phyloP scores from a whole-genome alignment of 2,329 filamentous ascomycete genomes.

The Neobulgaria alba region DNA sequence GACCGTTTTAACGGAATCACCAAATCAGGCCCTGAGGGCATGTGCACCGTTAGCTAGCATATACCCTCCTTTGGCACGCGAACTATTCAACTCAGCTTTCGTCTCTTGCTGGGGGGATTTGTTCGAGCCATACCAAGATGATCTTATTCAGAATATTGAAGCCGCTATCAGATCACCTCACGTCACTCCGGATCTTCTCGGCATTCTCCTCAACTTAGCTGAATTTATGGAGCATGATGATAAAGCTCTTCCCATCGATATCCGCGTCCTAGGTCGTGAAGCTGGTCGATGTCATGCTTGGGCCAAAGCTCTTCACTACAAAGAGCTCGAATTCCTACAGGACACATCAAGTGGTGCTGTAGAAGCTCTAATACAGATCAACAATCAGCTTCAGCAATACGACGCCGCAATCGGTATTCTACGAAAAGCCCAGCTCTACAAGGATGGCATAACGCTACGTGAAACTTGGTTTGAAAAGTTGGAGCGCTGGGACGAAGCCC shows the following conservation, averaged over 20 bases:
- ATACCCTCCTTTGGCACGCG: conserved; percentile 83
- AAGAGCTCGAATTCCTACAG: conserved; percentile 95
- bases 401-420: conserved; percentile 98
- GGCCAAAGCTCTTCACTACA: conserved; percentile 96
- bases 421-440: conserved; percentile 89
- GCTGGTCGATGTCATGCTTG: conserved; percentile 96
- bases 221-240: conserved; percentile 99
- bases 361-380: conserved; percentile 96
- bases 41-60: conserved; percentile 87
- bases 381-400: conserved; percentile 97
- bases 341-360: conserved; percentile 94
- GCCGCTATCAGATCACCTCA: conserved; percentile 91
- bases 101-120: conserved; percentile 98
- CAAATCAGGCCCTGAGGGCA: conserved; percentile 87
- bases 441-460: conserved; percentile 84
- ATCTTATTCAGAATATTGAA: conserved; percentile 91
- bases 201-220: conserved; percentile 87
- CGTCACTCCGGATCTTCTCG: conserved; percentile 90
- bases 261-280: conserved; percentile 86
- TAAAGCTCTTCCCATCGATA: conserved; percentile 95
- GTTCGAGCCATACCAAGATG: conserved; percentile 94
- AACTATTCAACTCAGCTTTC: conserved; percentile 97
- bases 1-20: conserved; percentile 87
- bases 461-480: conserved; percentile 99
- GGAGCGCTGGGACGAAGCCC: conserved; percentile 94